These are phyloP conservation scores for Herpetomonas samuelpessoai DNA, from an alignment of 208 protist genomes.

Conservation along the genomic window DNA sequence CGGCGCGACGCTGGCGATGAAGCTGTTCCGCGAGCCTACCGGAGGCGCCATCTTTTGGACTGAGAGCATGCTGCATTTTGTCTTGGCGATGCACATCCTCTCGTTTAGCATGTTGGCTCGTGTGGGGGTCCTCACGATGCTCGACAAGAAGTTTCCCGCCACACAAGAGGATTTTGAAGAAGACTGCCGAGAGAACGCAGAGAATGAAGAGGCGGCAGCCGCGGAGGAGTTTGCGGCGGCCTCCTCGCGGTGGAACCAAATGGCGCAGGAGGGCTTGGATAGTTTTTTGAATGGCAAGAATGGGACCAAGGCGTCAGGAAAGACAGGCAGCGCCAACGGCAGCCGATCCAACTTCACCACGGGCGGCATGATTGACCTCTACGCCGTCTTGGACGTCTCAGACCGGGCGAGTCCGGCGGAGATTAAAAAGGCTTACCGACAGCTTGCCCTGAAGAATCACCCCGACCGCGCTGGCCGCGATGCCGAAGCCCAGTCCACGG, in stretches of 20 bases:
- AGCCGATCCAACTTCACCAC: not conserved
- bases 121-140: constrained; percentile 7
- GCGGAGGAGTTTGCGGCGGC: constrained; percentile 21
- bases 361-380: constrained; percentile 26
- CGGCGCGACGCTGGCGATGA: constrained; percentile 28
- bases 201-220: constrained; percentile 30
- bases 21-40: constrained; percentile 18
- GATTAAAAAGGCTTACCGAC: constrained; percentile 71
- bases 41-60: constrained; percentile 52
- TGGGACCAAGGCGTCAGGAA: not conserved
- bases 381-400: constrained; percentile 56
- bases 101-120: constrained; percentile 7
- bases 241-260: not conserved
- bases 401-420: constrained; percentile 41
- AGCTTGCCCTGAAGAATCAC: constrained; percentile 58
- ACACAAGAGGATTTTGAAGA: constrained; percentile 52
- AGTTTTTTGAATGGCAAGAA: not conserved
- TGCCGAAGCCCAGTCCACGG: constrained; percentile 30
- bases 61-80: constrained; percentile 32
- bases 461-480: constrained; percentile 56
- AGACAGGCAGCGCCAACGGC: not conserved
- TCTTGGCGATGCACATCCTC: constrained; percentile 25
- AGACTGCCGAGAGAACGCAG: constrained; percentile 36
- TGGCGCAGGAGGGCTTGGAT: not conserved
- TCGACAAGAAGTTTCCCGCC: constrained; percentile 40